Conservation (phyloP, 345 rosid genomes). For the Citrus australasica region DNA sequence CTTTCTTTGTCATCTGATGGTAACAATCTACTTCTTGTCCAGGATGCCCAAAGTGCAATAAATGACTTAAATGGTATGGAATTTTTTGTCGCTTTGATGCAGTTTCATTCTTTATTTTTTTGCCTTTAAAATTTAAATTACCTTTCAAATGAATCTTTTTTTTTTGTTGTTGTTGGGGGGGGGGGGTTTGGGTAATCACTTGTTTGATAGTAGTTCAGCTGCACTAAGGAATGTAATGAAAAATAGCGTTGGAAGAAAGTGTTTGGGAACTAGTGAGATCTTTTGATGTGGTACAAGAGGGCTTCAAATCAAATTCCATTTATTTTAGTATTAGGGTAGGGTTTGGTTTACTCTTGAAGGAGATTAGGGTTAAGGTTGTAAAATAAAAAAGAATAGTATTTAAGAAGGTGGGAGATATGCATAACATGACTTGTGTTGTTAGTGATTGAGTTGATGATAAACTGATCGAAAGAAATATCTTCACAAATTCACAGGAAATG, state of each 20-base stretch:
- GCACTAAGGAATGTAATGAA: not conserved
- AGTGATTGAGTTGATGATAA: not conserved
- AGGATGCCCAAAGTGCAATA: conserved; percentile 98
- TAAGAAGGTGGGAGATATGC: not conserved
- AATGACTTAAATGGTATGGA: conserved; percentile 85
- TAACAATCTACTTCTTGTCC: conserved; percentile 16
- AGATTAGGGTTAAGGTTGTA: not conserved
- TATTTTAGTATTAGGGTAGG: not conserved
- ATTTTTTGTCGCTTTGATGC: not conserved
- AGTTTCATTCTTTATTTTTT: not conserved
- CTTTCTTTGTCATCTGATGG: not conserved
- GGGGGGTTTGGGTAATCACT: no score
- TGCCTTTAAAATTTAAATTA: not conserved
- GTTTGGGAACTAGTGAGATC: not conserved
- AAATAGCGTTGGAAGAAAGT: not conserved
- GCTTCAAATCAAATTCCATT: not conserved
- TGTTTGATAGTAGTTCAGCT: not conserved
- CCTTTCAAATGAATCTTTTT: not conserved
- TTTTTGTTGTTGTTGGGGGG: no score
- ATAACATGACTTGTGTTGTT: not conserved
- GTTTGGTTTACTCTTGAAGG: not conserved
- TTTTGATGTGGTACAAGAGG: not conserved
- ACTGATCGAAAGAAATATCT: no score
- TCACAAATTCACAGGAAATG: no score
- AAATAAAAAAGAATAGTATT: not conserved